Evolutionary conservation across 2,329 filamentous ascomycete species (phyloP), one percentile per base, ranked within the genome.

Genomic region (Trichoderma pleuroti): DNA sequence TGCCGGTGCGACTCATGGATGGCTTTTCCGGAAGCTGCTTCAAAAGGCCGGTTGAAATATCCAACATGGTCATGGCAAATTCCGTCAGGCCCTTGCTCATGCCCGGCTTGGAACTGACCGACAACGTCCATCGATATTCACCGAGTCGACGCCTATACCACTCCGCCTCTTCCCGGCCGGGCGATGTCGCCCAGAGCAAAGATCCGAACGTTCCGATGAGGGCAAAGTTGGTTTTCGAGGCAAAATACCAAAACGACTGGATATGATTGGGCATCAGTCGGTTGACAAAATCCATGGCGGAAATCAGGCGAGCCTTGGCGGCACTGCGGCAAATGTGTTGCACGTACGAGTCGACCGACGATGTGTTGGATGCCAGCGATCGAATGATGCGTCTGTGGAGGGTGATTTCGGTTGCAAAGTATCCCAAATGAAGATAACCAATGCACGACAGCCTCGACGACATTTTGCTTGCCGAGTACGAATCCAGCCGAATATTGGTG

Each of bases 221-320:
- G 0, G 95, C 94, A 81, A 98, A 98, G 81, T 97, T 97, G 46
- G 92, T 92, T 76, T 93, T 93, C 52, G 91, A 93, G 2, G 92
- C 90, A 78, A 94, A 95, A 78, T 92, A 94, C 95, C 95, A 98
- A 82, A 98, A 98, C 0, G 93, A 88, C n/a, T 91, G 90, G 34
- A 98, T 86, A 76, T 98, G 94, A 42, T 91, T 89, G 0, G 93
- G 93, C 57, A 92, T 93, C 36, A 98, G 87, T 0, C 95, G 91
- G 81, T 98, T 98, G 76, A 97, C 94, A 81, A 98, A 97, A 79
- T 98, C 95, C 92, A 98, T 97, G 73, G 94, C 94, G 26, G 93
- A 97, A 77, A 98, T 97, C 39, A 98, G 87, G 7, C 95, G 91
- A 0, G 95, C 97, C 80, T 98, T 98, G 67, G 95, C 95, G 5